phyloP scores from a whole-genome alignment of 371 early-diverging fungal genomes.

The Mucor indicus region DNA sequence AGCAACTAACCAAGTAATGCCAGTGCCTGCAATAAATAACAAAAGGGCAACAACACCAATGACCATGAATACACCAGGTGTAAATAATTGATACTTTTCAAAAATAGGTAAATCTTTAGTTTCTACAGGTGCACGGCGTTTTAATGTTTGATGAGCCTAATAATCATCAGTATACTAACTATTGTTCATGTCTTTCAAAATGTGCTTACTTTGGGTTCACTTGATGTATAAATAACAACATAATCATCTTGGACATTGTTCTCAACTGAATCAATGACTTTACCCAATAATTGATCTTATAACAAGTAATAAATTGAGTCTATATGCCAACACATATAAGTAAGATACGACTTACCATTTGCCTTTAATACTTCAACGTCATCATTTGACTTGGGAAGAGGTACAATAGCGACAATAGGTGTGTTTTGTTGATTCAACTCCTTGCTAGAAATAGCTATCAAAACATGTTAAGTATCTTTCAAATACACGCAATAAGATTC shows the following conservation, averaged over 20 bases:
- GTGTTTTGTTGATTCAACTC: constrained; percentile 14
- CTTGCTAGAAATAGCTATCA: constrained; percentile 18
- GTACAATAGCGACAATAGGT: constrained; percentile 26
- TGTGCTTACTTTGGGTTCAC: constrained; percentile 36
- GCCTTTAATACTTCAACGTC: constrained; percentile 15
- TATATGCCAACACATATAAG: constrained; percentile 5
- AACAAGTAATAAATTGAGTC: too few species aligned
- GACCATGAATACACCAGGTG: constrained; percentile 48
- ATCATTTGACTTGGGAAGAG: constrained; percentile 26
- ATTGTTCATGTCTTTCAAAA: background rate
- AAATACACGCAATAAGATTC: background rate
- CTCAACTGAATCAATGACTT: constrained; percentile 26
- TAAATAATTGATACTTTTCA: constrained; percentile 48
- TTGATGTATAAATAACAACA: constrained; percentile 47
- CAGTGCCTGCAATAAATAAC: constrained; percentile 37
- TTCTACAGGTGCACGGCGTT: constrained; percentile 33
- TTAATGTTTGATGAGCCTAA: constrained; percentile 3
- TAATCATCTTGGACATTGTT: constrained; percentile 32
- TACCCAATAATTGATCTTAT: constrained; percentile 27
- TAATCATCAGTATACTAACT: background rate
- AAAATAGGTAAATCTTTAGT: constrained; percentile 31
- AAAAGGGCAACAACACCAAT: constrained; percentile 35
- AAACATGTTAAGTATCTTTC: background rate
- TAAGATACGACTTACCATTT: constrained; percentile 30
- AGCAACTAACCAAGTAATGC: constrained; percentile 41